Conservation (phyloP, 2,329 filamentous ascomycete species). For the Sclerotinia trifoliorum region DNA sequence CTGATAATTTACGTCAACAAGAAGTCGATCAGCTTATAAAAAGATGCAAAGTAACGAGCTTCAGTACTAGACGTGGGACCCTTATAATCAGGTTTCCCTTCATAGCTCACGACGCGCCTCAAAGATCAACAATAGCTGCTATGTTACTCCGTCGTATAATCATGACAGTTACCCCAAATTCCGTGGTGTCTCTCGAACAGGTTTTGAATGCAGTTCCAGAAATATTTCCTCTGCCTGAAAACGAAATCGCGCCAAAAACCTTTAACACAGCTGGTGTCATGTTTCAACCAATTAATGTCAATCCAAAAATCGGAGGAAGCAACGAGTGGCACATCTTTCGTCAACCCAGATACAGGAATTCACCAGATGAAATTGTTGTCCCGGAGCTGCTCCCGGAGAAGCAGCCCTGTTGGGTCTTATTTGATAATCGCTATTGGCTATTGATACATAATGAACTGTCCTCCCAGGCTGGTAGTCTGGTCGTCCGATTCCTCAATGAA, state of each 20-base stretch:
- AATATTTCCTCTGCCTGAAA: neutral
- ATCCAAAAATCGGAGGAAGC: neutral
- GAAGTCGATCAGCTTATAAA: constrained; percentile 56
- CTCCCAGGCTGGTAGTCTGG: neutral
- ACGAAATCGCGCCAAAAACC: neutral
- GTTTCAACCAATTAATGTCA: constrained; percentile 26
- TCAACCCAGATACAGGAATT: constrained; percentile 26
- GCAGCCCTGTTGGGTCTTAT: neutral
- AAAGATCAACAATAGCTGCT: constrained; percentile 40
- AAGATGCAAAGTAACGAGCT: constrained; percentile 43
- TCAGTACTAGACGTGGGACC: constrained; percentile 40
- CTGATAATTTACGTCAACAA: constrained; percentile 46
- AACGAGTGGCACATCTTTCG: constrained; percentile 34
- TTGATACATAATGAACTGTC: neutral
- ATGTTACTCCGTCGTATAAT: constrained; percentile 49
- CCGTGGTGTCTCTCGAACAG: constrained; percentile 45
- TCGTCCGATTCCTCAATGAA: neutral
- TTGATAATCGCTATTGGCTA: constrained; percentile 17
- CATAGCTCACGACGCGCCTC: neutral
- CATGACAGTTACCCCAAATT: constrained; percentile 49
- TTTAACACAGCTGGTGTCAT: constrained; percentile 29
- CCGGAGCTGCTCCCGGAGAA: neutral
- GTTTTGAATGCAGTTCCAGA: constrained; percentile 41
- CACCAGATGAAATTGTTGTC: constrained; percentile 38
- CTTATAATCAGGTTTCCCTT: constrained; percentile 32